phyloP scores from a whole-genome alignment of 2,329 filamentous ascomycete genomes.

The Macrophomina phaseolina region DNA sequence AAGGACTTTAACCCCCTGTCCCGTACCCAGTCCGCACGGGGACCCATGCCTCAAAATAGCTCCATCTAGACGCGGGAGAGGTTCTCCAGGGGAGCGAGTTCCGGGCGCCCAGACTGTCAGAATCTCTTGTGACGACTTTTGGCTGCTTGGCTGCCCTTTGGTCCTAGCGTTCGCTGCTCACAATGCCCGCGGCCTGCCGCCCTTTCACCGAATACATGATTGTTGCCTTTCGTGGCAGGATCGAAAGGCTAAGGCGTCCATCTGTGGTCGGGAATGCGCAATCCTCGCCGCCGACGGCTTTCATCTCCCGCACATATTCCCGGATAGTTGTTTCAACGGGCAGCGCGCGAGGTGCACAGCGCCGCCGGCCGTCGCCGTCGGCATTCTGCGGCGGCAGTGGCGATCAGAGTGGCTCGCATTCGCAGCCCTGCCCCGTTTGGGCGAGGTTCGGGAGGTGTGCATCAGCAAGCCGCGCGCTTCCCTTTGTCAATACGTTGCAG shows the following conservation, averaged over 20 bases:
- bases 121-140: not conserved
- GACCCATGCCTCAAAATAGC: conserved; percentile 12
- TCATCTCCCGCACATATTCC: too few relatives aligned
- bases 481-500: not conserved
- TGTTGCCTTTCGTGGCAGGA: not conserved
- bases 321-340: too few relatives aligned
- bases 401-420: not conserved
- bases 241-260: not conserved
- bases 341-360: too few relatives aligned
- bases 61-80: not conserved
- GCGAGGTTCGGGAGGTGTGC: conserved; percentile 4
- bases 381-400: too few relatives aligned
- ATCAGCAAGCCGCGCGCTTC: not conserved
- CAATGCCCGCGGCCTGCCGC: not conserved
- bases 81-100: not conserved
- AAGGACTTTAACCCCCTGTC: not conserved
- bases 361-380: too few relatives aligned
- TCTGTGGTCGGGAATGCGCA: not conserved
- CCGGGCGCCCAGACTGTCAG: not conserved
- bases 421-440: conserved; percentile 2
- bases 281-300: too few relatives aligned
- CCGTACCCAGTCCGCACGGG: not conserved
- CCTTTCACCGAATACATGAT: not conserved
- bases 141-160: conserved; percentile 4
- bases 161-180: not conserved